Conservation (phyloP, 371 early-diverging fungal species). For the Mucor irregularis region DNA sequence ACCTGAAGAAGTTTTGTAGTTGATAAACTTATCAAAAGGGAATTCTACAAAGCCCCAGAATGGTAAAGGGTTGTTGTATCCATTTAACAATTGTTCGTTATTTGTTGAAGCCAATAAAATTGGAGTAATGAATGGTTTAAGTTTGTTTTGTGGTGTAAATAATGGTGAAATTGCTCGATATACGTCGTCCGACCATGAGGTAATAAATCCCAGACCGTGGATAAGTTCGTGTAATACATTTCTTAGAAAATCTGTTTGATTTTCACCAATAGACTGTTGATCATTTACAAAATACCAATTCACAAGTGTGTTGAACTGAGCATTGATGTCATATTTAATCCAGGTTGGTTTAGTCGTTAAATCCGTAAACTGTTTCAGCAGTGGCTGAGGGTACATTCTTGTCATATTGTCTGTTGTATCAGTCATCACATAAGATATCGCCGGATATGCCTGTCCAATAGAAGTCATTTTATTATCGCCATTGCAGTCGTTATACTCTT, state of each 20-base stretch:
- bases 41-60: conserved; percentile 53
- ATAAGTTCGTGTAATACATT: conserved; percentile 62
- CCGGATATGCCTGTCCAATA: conserved; percentile 47
- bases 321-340: conserved; percentile 54
- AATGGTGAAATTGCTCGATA: conserved; percentile 23
- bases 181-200: conserved; percentile 48
- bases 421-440: conserved; percentile 45
- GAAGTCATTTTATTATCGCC: conserved; percentile 21
- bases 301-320: conserved; percentile 61
- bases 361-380: conserved; percentile 57
- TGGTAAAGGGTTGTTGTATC: conserved; percentile 20
- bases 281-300: conserved; percentile 47
- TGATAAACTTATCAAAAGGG: conserved; percentile 38
- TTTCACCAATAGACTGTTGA: background rate
- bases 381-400: conserved; percentile 66
- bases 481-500: conserved; percentile 29
- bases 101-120: conserved; percentile 25
- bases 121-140: conserved; percentile 29
- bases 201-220: conserved; percentile 71
- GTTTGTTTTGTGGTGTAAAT: conserved; percentile 5
- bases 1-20: background rate
- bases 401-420: conserved; percentile 41
- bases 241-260: conserved; percentile 47
- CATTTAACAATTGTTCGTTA: conserved; percentile 5
- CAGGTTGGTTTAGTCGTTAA: conserved; percentile 32